Base-by-base conservation (phyloP, 805 yeast species). In the Metschnikowia continentalis region DNA sequence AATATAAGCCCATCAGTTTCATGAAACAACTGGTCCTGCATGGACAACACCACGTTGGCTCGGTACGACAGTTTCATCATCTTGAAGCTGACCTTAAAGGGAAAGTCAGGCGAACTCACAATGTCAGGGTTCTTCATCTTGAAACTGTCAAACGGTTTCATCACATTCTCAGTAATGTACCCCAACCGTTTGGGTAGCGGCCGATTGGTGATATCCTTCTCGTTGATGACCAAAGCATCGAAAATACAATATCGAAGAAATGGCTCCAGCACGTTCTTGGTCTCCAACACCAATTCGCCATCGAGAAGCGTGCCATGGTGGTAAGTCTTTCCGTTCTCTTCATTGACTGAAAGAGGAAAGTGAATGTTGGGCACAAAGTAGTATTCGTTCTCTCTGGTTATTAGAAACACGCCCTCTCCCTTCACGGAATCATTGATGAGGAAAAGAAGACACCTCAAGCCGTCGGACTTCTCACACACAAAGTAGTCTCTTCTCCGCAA, bases 391-490 rank as follows among this genome's bases (percentile, higher is more conserved):
- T 86, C 92, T 62, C 99, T 77, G 32, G 95, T 92, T 37, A 94
- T 86, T 57, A 94, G 72, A 61, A 90, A 94, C 6, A 90, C 88
- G 3, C 95, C 92, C 65, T 94, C 98, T 43, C 89, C 92, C 30
- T 82, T 83, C 6, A 83, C 81, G 13, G 86, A 85, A 49, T 84
- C 86, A 33, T 80, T 70, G 68, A 87, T 68, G 4, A 84, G 77
- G 47, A 86, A 77, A 75, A 94, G 74, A 48, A 94, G 71, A 52
- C 95, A 90, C 48, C 99, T 75, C 45, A 92, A 72, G 0, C 99
- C 99, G 68, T 94, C 99, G 0, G 94, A 82, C 65, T 94, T 94
- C 62, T 94, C 99, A 71, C 99, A 95, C 0, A 94, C 99, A 58
- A 83, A 84, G 64, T 91, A 94, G 61, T 95, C 98, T 52, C 84